Evolutionary conservation across 108 stramenopile genomes (phyloP), one percentile per base, ranked within the genome.

Genomic region (Fistulifera pelliculosa): DNA sequence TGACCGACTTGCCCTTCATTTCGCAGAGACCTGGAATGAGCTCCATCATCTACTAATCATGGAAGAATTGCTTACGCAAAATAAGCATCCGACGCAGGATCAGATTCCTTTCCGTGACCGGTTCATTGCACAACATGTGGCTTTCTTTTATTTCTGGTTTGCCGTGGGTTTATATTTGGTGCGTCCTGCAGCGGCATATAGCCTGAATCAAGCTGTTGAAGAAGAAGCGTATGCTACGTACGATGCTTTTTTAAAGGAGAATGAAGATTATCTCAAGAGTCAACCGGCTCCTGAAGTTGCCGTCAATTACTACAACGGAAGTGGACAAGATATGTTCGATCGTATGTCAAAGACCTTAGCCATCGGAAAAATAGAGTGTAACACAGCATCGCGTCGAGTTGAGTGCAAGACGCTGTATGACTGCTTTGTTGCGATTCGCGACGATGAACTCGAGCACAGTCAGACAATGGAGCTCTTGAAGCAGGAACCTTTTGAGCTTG

Each of bases 41-140:
- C 52, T 93, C 53, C 95, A 96, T 60, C 97, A 98, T 70, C 71
- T 98, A 24, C 65, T 96, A 1, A 98, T 98, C 66, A 94, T 95
- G 94, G 96, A 98, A 61, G 65, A 72, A 56, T 66, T 98, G 41
- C 95, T 95, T 18, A 95, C 95, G 3, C 92, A 94, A 60, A 62
- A 47, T 27, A 56, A 57, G 15, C 3, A 35, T 35, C 31, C 31
- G 31, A 35, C 31, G 31, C 31, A 35, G 31, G 31, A 35, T 35
- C 31, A 35, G 31, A 35, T 35, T 35, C 31, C 31, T 35, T 67
- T 58, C 41, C 42, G 76, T 3, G 91, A 93, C 76, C 74, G 96
- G 17, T 74, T 76, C 54, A 22, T 98, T 13, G 96, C 95, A 1
- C 93, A 95, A 60, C 73, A 85, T 51, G 68, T 87, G 28, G 96